Conservation (phyloP, 805 yeast genomes). For the Cyberlindnera maclurae region DNA sequence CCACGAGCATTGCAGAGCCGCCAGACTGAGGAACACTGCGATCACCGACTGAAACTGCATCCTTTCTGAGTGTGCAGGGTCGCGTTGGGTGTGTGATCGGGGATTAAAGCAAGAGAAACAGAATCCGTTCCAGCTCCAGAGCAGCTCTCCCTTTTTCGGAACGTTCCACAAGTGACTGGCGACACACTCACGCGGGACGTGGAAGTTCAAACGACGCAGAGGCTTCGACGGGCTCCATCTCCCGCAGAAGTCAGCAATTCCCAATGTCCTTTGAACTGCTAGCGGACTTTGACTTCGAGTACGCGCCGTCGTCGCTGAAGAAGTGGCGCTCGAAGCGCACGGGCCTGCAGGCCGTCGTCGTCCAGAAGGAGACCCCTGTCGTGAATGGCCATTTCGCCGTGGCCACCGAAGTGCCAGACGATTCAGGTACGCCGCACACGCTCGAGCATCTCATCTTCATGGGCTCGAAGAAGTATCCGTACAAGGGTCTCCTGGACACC, state of each 20-base stretch:
- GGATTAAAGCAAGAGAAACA: too few species aligned
- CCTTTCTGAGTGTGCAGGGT: too few species aligned
- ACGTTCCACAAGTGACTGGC: too few species aligned
- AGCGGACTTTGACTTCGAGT: slow-evolving; percentile 56
- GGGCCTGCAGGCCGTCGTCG: slow-evolving; percentile 72
- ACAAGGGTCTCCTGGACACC: slow-evolving; percentile 83
- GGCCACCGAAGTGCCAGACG: slow-evolving; percentile 83
- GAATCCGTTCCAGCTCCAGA: too few species aligned
- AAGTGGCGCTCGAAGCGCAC: slow-evolving; percentile 78
- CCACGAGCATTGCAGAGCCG: neutral
- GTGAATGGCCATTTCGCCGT: slow-evolving; percentile 94
- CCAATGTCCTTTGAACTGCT: slow-evolving; percentile 31
- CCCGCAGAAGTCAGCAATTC: too few species aligned
- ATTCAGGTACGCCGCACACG: slow-evolving; percentile 93
- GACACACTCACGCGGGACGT: too few species aligned
- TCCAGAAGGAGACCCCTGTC: slow-evolving; percentile 77
- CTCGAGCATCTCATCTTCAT: slow-evolving; percentile 88
- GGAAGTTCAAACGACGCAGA: too few species aligned
- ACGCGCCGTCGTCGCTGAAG: slow-evolving; percentile 61
- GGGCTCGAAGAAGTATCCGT: slow-evolving; percentile 88
- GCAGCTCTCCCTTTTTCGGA: too few species aligned
- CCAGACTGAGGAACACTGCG: slow-evolving; percentile 2
- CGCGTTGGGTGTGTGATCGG: too few species aligned
- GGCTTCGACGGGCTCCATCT: too few species aligned
- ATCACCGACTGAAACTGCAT: slow-evolving; percentile 12